phyloP scores from a whole-genome alignment of 1,139 yeast species.

The Suhomyces anneliseae region DNA sequence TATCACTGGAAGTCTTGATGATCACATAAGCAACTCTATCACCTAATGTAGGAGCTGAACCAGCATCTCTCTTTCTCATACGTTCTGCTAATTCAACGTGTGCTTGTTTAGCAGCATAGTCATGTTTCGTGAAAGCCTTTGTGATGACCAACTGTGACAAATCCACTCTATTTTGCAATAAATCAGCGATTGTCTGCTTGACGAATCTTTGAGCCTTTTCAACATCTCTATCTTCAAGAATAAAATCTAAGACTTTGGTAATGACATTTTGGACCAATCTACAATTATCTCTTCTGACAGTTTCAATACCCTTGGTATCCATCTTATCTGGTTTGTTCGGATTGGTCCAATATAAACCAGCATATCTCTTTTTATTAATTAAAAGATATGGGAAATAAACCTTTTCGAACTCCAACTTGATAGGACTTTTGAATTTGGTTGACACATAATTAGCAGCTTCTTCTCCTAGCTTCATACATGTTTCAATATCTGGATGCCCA shows the following conservation, averaged over 20 bases:
- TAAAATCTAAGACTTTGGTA: conserved; percentile 83
- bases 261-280: conserved; percentile 91
- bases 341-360: conserved; percentile 94
- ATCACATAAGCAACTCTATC: conserved; percentile 98
- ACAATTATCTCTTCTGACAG: conserved; percentile 97
- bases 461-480: conserved; percentile 88
- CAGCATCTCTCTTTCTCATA: conserved; percentile 95
- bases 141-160: conserved; percentile 92
- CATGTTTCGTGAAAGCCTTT: conserved; percentile 84
- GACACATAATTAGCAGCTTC: conserved; percentile 94
- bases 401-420: conserved; percentile 93
- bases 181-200: conserved; percentile 83
- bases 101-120: conserved; percentile 94
- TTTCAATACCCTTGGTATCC: conserved; percentile 98
- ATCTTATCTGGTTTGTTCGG: conserved; percentile 89
- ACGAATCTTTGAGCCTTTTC: conserved; percentile 82
- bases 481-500: conserved; percentile 77
- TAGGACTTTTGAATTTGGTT: conserved; percentile 74
- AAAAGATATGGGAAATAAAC: conserved; percentile 92
- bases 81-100: conserved; percentile 96
- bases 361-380: conserved; percentile 94
- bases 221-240: conserved; percentile 88
- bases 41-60: conserved; percentile 95
- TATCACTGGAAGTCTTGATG: conserved; percentile 78
- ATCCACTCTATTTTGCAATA: conserved; percentile 88